Percentiles rank a stretch among this genome's conserved stretches.
These are phyloP conservation scores for Hyaloscypha bicolor DNA, from an alignment of 495 filamentous ascomycete genomes.

Conservation along the genomic window DNA sequence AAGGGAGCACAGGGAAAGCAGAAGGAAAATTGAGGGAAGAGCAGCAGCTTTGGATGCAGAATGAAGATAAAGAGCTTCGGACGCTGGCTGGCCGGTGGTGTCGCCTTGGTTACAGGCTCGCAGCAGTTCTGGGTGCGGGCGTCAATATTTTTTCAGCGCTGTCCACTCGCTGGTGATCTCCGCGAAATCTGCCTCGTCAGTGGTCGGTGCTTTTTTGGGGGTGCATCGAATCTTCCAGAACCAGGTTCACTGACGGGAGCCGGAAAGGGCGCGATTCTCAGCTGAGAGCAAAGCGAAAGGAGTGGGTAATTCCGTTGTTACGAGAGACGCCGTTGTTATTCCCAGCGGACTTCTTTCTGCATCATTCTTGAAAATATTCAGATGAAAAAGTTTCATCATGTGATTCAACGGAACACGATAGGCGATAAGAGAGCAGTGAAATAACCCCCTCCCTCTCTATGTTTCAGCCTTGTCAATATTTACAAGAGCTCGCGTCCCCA, in stretches of 20 bases:
- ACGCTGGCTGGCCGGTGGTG: not conserved
- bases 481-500: too few relatives aligned
- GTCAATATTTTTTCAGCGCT: constrained; percentile 18
- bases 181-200: constrained; percentile 6
- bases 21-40: not conserved
- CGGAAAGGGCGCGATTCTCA: not conserved
- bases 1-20: not conserved
- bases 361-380: too few relatives aligned
- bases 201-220: not conserved
- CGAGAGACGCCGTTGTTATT: too few relatives aligned
- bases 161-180: constrained; percentile 5
- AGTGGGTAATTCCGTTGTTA: too few relatives aligned
- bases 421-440: too few relatives aligned
- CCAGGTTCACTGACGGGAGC: not conserved
- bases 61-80: not conserved
- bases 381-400: too few relatives aligned
- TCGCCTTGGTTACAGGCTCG: constrained; percentile 7
- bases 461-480: too few relatives aligned
- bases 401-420: too few relatives aligned
- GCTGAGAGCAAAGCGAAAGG: too few relatives aligned
- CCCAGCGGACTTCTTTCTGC: too few relatives aligned
- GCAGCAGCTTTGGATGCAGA: not conserved
- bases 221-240: constrained; percentile 20
- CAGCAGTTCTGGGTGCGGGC: not conserved
- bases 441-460: too few relatives aligned